A percentile compares a stretch with the other conserved stretches of the same genome.
Conservation (phyloP, 2,329 filamentous ascomycete genomes). For the Teratosphaeria zuluensis region DNA sequence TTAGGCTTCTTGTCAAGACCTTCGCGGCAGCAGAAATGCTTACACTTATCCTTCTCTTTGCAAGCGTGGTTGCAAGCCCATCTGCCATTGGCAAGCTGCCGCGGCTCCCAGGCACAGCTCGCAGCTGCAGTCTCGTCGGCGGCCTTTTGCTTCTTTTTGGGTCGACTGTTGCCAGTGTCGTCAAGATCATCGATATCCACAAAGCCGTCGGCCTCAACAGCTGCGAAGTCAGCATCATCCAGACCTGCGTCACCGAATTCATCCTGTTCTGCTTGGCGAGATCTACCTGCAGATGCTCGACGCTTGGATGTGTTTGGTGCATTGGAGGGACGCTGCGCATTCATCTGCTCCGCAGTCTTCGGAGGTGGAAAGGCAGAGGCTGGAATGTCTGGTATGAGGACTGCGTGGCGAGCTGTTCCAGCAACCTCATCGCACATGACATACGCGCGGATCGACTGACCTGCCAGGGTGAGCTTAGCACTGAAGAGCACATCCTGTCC, state of each 20-base stretch:
- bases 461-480: constrained; percentile 44
- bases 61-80: constrained; percentile 68
- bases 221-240: constrained; percentile 44
- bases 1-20: constrained; percentile 57
- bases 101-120: constrained; percentile 28
- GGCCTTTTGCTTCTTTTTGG: constrained; percentile 7
- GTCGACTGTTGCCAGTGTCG: constrained; percentile 7
- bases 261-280: constrained; percentile 25
- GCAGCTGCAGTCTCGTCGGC: not conserved
- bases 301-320: constrained; percentile 18
- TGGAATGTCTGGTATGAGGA: constrained; percentile 42
- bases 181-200: constrained; percentile 45
- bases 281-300: constrained; percentile 6
- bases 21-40: constrained; percentile 63
- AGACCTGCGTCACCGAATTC: constrained; percentile 45
- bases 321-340: constrained; percentile 6
- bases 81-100: constrained; percentile 56
- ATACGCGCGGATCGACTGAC: constrained; percentile 55
- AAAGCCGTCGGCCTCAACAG: constrained; percentile 36
- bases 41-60: constrained; percentile 53
- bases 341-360: constrained; percentile 12
- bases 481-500: constrained; percentile 52
- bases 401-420: constrained; percentile 46
- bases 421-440: constrained; percentile 78
- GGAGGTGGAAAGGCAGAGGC: constrained; percentile 32